These are phyloP conservation scores for Blumeriella jaapii DNA, from an alignment of 2,329 filamentous ascomycete genomes.

Conservation along the genomic window DNA sequence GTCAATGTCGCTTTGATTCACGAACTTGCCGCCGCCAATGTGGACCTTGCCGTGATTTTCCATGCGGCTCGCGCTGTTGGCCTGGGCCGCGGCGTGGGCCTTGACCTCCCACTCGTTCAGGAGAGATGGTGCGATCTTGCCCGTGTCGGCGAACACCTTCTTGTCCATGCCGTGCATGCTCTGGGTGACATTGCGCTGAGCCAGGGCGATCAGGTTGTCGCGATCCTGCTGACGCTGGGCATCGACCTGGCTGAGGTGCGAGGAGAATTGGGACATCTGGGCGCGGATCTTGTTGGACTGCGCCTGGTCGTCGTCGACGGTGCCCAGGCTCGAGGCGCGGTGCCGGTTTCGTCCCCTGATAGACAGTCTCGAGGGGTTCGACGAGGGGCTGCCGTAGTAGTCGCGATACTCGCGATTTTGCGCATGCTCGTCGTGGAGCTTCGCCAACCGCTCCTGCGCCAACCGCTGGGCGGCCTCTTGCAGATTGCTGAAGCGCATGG, in stretches of 20 bases:
- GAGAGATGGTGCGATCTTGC: conserved; percentile 56
- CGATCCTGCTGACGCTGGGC: conserved; percentile 63
- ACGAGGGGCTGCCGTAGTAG: conserved; percentile 66
- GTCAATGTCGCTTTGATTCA: conserved; percentile 69
- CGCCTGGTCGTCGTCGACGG: conserved; percentile 39
- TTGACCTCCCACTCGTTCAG: conserved; percentile 70
- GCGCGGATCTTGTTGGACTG: conserved; percentile 61
- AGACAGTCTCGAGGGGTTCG: conserved; percentile 37
- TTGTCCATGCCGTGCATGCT: conserved; percentile 73
- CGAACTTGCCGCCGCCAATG: conserved; percentile 70
- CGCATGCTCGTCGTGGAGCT: conserved; percentile 60
- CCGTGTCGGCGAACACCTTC: conserved; percentile 64
- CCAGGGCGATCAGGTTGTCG: conserved; percentile 61
- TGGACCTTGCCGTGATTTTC: conserved; percentile 48
- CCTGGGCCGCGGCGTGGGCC: conserved; percentile 57
- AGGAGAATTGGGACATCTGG: conserved; percentile 71
- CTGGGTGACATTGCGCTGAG: conserved; percentile 76
- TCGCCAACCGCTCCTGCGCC: conserved; percentile 71
- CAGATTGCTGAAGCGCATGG: conserved; percentile 48
- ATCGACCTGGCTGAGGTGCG: conserved; percentile 55
- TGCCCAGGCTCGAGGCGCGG: conserved; percentile 56
- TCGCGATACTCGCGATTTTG: conserved; percentile 55
- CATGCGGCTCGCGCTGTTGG: conserved; percentile 49
- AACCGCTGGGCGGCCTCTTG: conserved; percentile 82
- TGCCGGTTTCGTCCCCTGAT: conserved; percentile 45